Evolutionary conservation across 1,284 basidiomycete genomes (phyloP), one percentile per base, ranked within the genome.

Genomic region (Neonothopanus nambi): DNA sequence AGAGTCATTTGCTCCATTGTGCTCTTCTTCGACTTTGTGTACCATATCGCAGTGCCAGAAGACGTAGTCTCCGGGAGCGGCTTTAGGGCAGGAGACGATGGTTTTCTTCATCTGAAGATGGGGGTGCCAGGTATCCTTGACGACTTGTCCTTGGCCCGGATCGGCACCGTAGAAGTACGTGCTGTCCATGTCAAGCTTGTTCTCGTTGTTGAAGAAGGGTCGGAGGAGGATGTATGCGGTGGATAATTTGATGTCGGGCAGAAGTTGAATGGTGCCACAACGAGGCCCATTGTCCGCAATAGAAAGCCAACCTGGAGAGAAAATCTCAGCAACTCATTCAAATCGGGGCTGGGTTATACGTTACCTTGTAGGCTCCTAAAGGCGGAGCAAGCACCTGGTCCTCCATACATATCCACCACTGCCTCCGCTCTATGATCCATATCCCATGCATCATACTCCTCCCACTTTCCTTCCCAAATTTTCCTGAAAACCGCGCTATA

Each of bases 21-120:
- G 88, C 21, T 74, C 66, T 4, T 64, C 57, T 64, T 93, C 90
- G 28, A 93, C 89, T 0, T 85, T 79, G 65, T 93, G 91, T 8
- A 91, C 79, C 23, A 77, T 72, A 64, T 91, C 86, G 54, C 78
- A 80, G 57, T 83, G 79, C 81, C 83, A 92, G 61, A 85, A 88
- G 0, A 89, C 85, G 63, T 88, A 84, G 65, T 92, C 88, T 0
- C 91, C 91, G 0, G 91, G 88, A 39, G 79, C 70, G 1, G 85
- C 80, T 13, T 55, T 65, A 3, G 82, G 81, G 21, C 86, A 73
- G 1, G 77, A 76, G 5, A 79, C 64, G 71, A 83, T 76, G 3
- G 79, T 77, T 56, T 78, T 65, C 11, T 73, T 74, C 5, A 92
- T 72, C 54, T 73, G 64, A 36, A 93, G 67, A 66, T 93, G 89